Percentiles rank a stretch among this genome's conserved stretches.
These are phyloP conservation scores for Plasmodium vivax DNA, from an alignment of 169 alveolate genomes.

Conservation along the genomic window DNA sequence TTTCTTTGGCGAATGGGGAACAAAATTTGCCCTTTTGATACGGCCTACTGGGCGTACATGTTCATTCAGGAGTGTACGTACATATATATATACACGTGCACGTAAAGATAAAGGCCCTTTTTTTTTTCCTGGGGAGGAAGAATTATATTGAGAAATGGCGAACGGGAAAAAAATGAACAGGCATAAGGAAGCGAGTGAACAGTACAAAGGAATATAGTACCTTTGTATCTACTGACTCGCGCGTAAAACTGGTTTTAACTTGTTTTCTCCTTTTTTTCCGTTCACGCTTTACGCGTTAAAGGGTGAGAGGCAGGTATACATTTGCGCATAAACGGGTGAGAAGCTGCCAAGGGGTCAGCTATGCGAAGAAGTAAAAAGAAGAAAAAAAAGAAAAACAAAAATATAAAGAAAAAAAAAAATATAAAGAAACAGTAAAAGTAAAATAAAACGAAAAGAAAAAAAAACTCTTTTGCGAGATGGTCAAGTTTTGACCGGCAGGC, in stretches of 20 bases:
- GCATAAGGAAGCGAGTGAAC: not conserved
- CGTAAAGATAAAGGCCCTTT: not conserved
- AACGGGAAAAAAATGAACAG: not conserved
- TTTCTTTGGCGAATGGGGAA: not conserved
- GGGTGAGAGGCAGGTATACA: not conserved
- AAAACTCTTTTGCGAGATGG: not conserved
- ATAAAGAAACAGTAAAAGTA: too few species aligned
- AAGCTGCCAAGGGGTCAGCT: not conserved
- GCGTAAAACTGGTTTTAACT: not conserved
- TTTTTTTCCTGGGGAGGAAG: not conserved
- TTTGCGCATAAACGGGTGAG: not conserved
- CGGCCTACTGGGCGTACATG: not conserved
- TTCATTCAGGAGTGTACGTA: not conserved
- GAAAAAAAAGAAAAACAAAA: too few species aligned
- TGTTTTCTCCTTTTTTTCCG: not conserved
- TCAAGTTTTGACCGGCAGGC: not conserved
- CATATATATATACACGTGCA: not conserved
- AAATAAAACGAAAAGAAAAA: too few species aligned
- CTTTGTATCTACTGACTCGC: not conserved
- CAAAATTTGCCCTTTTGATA: not conserved
- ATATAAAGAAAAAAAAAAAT: too few species aligned
- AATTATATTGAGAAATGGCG: not conserved
- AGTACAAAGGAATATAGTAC: not conserved
- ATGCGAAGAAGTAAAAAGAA: not conserved
- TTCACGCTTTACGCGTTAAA: not conserved